phyloP scores from a whole-genome alignment of 2,329 filamentous ascomycete genomes.

The Phialemonium atrogriseum region DNA sequence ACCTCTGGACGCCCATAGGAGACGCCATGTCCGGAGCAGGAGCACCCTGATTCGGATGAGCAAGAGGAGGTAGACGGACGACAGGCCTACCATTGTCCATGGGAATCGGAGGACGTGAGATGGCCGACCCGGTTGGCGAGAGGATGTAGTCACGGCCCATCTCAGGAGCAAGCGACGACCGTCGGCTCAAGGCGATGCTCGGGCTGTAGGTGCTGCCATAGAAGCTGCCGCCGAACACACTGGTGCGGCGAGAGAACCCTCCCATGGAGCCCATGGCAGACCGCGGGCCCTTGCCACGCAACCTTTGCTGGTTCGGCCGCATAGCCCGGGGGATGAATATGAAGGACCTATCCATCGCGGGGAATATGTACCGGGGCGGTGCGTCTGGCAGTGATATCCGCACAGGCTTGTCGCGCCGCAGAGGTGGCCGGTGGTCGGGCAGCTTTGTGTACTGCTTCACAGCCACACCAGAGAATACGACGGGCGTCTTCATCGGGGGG shows the following conservation, averaged over 20 bases:
- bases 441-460: constrained; percentile 90
- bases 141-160: constrained; percentile 64
- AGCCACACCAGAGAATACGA: constrained; percentile 65
- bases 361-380: constrained; percentile 81
- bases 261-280: constrained; percentile 62
- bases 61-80: constrained; percentile 70
- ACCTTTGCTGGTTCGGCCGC: constrained; percentile 82
- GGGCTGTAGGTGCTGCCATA: constrained; percentile 72
- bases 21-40: constrained; percentile 10
- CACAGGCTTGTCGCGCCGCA: constrained; percentile 93
- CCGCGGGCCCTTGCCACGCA: constrained; percentile 65
- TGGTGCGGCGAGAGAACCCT: constrained; percentile 70
- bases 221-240: constrained; percentile 62
- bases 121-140: constrained; percentile 72
- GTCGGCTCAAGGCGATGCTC: constrained; percentile 78
- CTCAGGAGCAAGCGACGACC: constrained; percentile 68
- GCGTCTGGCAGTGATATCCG: constrained; percentile 81
- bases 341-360: constrained; percentile 82
- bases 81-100: constrained; percentile 61
- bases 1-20: too few species aligned
- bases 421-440: constrained; percentile 86
- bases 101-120: constrained; percentile 57
- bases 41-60: constrained; percentile 16
- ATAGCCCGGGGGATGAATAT: constrained; percentile 95
- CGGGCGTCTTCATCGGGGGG: constrained; percentile 63